These are phyloP conservation scores for Penicillium nucicola DNA, from an alignment of 495 filamentous ascomycete species.

Conservation along the genomic window DNA sequence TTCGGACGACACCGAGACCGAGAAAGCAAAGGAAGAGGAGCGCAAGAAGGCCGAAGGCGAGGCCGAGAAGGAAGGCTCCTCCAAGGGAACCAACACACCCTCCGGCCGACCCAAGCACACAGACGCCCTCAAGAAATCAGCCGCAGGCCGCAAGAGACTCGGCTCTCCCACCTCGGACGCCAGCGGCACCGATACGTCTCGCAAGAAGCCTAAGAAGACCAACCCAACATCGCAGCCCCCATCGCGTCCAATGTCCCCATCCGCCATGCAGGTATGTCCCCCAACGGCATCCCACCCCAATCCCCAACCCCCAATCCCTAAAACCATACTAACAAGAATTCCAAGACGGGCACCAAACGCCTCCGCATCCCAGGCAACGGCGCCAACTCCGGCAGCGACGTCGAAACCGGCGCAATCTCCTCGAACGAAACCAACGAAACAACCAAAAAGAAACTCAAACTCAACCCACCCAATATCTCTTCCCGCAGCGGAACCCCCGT, in stretches of 20 bases:
- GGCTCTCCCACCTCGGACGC: constrained; percentile 88
- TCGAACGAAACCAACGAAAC: constrained; percentile 69
- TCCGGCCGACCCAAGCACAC: constrained; percentile 55
- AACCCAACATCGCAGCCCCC: constrained; percentile 51
- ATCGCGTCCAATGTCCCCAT: constrained; percentile 53
- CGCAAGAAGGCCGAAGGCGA: constrained; percentile 66
- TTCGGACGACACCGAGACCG: constrained; percentile 45
- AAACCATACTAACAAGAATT: constrained; percentile 12
- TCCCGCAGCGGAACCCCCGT: constrained; percentile 54
- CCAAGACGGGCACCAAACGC: constrained; percentile 47
- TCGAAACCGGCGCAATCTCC: constrained; percentile 68
- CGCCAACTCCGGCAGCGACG: constrained; percentile 72
- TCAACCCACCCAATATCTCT: constrained; percentile 46
- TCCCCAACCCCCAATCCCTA: background rate
- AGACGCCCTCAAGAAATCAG: constrained; percentile 55
- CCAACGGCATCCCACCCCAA: too few species aligned
- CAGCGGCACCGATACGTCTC: constrained; percentile 82
- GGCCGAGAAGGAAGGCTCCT: constrained; percentile 51
- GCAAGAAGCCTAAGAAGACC: constrained; percentile 84
- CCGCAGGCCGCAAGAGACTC: constrained; percentile 67
- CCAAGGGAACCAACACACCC: constrained; percentile 74
- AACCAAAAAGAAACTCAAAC: constrained; percentile 66
- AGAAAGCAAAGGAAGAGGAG: constrained; percentile 65
- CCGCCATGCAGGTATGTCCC: constrained; percentile 33
- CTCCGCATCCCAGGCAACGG: constrained; percentile 34